Percentiles rank a stretch among this genome's conserved stretches.
Evolutionary conservation across 179 eudicot genomes (phyloP).

Genomic region (Silene noctiflora): DNA sequence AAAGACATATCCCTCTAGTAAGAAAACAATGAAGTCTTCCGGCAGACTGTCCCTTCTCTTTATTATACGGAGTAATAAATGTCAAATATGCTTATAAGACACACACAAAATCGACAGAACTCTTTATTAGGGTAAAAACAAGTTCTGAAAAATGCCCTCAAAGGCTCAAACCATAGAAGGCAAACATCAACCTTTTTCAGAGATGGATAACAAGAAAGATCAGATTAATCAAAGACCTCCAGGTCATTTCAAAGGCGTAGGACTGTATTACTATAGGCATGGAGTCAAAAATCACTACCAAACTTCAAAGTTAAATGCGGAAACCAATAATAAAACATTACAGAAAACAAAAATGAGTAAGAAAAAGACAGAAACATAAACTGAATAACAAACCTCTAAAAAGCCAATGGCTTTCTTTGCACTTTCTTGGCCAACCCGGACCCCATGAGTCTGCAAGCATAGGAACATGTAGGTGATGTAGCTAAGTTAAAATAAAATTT

Average conservation of each 20-base stretch:
- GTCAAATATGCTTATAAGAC: not conserved
- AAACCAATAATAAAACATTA: not conserved
- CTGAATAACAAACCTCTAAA: slow-evolving; percentile 50
- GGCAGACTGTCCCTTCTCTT: not conserved
- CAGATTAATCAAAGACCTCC: not conserved
- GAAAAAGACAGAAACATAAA: not conserved
- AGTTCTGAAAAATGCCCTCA: not conserved
- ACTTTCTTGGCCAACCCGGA: slow-evolving; percentile 68
- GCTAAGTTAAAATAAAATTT: not conserved
- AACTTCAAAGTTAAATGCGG: not conserved
- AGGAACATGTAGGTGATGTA: slow-evolving; percentile 16
- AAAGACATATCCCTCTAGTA: not conserved
- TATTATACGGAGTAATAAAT: not conserved
- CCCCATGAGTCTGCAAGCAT: slow-evolving; percentile 74
- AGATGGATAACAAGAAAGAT: not conserved
- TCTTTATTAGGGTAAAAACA: not conserved
- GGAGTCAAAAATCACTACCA: slow-evolving; percentile 8
- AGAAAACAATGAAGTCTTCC: not conserved
- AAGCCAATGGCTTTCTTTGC: slow-evolving; percentile 76
- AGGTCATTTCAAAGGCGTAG: not conserved
- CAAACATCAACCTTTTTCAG: not conserved
- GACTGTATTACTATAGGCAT: not conserved
- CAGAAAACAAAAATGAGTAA: not conserved
- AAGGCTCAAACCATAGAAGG: not conserved
- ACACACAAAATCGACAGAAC: not conserved